Evolutionary conservation across 2,329 filamentous ascomycete genomes (phyloP).

Genomic region (Helicocarpus griseus): DNA sequence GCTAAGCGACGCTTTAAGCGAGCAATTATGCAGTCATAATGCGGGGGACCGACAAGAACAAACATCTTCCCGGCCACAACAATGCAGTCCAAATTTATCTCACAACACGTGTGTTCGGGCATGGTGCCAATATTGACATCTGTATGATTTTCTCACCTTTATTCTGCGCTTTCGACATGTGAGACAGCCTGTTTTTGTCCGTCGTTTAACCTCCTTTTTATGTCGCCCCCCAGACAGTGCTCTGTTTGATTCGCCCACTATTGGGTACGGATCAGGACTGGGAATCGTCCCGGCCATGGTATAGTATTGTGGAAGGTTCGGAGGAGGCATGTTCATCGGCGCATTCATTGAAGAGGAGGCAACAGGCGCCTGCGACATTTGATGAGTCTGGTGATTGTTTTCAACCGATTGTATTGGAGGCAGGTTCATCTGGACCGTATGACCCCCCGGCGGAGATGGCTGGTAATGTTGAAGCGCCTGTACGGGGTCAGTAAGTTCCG

Average conservation of each 20-base stretch:
- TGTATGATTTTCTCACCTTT: slow-evolving; percentile 49
- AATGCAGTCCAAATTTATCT: background rate
- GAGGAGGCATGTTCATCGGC: slow-evolving; percentile 13
- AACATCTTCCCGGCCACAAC: background rate
- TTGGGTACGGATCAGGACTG: slow-evolving; percentile 43
- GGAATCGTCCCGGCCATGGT: slow-evolving; percentile 33
- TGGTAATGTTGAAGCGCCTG: slow-evolving; percentile 4
- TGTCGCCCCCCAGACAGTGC: slow-evolving; percentile 54
- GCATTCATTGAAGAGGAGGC: background rate
- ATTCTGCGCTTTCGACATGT: slow-evolving; percentile 59
- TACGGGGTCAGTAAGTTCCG: slow-evolving; percentile 8
- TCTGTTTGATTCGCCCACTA: slow-evolving; percentile 40
- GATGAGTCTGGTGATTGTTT: slow-evolving; percentile 19
- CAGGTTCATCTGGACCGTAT: slow-evolving; percentile 12
- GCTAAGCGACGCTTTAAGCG: slow-evolving; percentile 11
- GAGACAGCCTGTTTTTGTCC: slow-evolving; percentile 64
- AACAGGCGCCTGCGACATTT: slow-evolving; percentile 10
- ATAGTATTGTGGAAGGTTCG: slow-evolving; percentile 37
- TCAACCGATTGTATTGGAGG: slow-evolving; percentile 26
- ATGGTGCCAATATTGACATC: slow-evolving; percentile 3
- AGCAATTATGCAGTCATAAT: slow-evolving; percentile 10
- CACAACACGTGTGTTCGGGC: slow-evolving; percentile 5
- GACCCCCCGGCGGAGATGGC: background rate
- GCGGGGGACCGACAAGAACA: slow-evolving; percentile 4
- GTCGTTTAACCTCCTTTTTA: slow-evolving; percentile 63